Conservation (phyloP, 352 stramenopile genomes). For the Globisporangium polare region DNA sequence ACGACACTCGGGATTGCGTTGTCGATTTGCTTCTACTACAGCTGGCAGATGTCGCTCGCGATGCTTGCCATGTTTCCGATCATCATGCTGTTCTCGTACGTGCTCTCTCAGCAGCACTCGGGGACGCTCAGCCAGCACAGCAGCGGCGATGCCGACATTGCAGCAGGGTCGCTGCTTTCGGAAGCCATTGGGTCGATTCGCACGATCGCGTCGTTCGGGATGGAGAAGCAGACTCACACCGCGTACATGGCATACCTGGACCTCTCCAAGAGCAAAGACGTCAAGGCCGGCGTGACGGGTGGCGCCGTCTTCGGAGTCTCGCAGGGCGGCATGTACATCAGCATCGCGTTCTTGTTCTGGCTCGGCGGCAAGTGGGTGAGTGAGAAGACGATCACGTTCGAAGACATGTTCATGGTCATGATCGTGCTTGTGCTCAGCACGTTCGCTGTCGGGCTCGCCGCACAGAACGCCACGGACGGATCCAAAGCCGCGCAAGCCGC, state of each 20-base stretch:
- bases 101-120: conserved; percentile 36
- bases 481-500: conserved; percentile 28
- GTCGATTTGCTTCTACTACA: conserved; percentile 45
- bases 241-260: conserved; percentile 23
- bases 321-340: conserved; percentile 48
- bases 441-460: conserved; percentile 29
- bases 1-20: conserved; percentile 55
- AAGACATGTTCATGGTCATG: conserved; percentile 39
- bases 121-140: conserved; percentile 33
- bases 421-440: conserved; percentile 34
- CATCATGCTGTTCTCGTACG: conserved; percentile 31
- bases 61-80: conserved; percentile 26
- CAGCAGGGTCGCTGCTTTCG: conserved; percentile 33
- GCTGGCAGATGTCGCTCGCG: conserved; percentile 56
- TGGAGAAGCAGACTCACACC: conserved; percentile 21
- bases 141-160: conserved; percentile 36
- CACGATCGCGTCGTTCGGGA: conserved; percentile 35
- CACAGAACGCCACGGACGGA: conserved; percentile 26
- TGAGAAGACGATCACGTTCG: conserved; percentile 32
- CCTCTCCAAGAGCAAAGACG: conserved; percentile 21
- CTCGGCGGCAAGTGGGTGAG: conserved; percentile 46
- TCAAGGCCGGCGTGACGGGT: conserved; percentile 33
- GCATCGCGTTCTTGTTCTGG: conserved; percentile 66
- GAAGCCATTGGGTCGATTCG: conserved; percentile 54
- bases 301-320: conserved; percentile 49